Evolutionary conservation across 139 green algal species (phyloP), one percentile per base, ranked within the genome.

Genomic region (Coelastrella sp.): DNA sequence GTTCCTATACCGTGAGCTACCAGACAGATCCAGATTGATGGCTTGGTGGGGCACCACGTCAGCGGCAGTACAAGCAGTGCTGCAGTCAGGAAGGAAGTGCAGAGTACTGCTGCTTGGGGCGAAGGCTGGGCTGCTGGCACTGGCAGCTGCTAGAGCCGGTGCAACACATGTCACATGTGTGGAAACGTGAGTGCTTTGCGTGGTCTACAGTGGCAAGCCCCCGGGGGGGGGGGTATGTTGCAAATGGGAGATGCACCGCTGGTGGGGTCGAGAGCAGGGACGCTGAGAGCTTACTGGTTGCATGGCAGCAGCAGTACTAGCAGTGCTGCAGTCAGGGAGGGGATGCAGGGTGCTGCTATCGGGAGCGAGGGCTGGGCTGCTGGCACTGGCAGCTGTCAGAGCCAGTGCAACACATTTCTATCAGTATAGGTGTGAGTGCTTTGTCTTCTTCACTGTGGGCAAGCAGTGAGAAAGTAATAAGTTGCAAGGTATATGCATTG

Each of bases 141-240:
- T 88, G 16, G 68, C 83, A 56, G 83, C 83, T 22, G 17, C 23
- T 10, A 76, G 83, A 5, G 83, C 83, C 13, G 83, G 83, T 16
- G 83, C 83, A 56, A 60, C 57, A 66, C 83, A 88, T 17, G 68
- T 88, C 20, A 88, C 83, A 16, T 88, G 83, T 14, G 83, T 88
- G 19, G 83, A 88, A 57, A 75, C 19, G 82, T 87, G 32, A 78
- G 82, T 80, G 58, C 68, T 76, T 32, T 76, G 68, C 68, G 8
- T 76, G 17, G 61, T 19, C 11, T 10, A 10, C 61, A 2, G 32
- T 47, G 32, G 32, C 32, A 47, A 47, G 32, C 32, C 32, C 32
- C n/a, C 0, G 32, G 32, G 32, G 32, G 32, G 32, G 32, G 32
- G 32, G 32, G 32, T 47, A 47, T 47, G 32, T 47, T 47, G 32